A percentile compares a stretch with the other conserved stretches of the same genome.
Evolutionary conservation across 192 early-diverging fungal species (phyloP).

Genomic region (Gorgonomyces haynaldii): DNA sequence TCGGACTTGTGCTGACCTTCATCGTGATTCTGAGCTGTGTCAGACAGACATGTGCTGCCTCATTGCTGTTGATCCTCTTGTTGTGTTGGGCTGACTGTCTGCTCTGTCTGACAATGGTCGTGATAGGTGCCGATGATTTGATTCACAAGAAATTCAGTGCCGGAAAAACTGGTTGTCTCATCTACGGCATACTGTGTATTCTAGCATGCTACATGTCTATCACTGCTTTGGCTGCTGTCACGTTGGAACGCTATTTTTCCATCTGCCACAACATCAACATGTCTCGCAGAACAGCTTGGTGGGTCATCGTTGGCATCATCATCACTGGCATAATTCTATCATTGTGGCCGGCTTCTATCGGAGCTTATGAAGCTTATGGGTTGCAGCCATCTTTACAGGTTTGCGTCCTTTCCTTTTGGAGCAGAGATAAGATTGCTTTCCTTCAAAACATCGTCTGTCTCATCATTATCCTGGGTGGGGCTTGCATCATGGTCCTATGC

Average conservation of each 20-base stretch:
- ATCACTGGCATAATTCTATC: no score
- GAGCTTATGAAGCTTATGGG: no score
- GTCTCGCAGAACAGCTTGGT: no score
- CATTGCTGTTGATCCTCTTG: neutral
- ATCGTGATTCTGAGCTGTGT: no score
- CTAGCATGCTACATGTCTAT: neutral
- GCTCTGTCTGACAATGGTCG: neutral
- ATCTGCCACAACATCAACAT: no score
- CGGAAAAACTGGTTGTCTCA: neutral
- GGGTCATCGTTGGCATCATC: no score
- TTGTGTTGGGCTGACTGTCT: constrained; percentile 2
- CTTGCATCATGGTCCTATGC: no score
- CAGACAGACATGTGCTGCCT: neutral
- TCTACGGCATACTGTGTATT: neutral
- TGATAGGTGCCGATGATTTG: neutral
- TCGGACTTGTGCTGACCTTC: no score
- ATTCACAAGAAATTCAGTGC: neutral
- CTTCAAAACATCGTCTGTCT: neutral
- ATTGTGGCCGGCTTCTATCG: no score
- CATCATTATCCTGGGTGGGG: no score
- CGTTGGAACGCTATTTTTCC: constrained; percentile 3
- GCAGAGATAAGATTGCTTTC: neutral
- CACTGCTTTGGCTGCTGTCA: neutral
- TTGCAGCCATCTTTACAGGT: neutral
- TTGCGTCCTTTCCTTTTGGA: neutral